These are phyloP conservation scores for Ricinus communis DNA, from an alignment of 345 rosid genomes.

Conservation along the genomic window DNA sequence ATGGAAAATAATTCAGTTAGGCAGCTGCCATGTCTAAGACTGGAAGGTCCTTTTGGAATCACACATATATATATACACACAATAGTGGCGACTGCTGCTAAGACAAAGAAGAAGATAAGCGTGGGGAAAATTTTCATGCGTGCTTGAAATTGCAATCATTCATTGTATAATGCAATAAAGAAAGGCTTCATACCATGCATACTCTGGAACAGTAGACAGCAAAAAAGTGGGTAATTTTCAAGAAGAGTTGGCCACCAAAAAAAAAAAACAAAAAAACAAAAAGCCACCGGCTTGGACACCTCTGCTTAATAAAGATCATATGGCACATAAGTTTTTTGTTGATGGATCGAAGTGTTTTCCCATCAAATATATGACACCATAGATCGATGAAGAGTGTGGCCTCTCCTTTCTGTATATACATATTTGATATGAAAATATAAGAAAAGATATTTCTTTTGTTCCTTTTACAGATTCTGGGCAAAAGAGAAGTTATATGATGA, in stretches of 20 bases:
- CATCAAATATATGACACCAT: too few relatives aligned
- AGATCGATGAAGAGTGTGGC: too few relatives aligned
- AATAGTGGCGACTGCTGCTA: neutral
- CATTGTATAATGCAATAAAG: constrained; percentile 7
- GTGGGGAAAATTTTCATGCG: constrained; percentile 27
- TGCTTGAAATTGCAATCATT: constrained; percentile 20
- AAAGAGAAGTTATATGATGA: too few relatives aligned
- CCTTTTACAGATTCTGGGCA: too few relatives aligned
- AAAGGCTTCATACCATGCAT: constrained; percentile 23
- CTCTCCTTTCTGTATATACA: too few relatives aligned
- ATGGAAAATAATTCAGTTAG: neutral
- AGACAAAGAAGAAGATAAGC: constrained; percentile 24
- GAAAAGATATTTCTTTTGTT: too few relatives aligned
- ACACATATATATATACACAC: neutral
- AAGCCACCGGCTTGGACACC: neutral
- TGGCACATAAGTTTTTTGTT: neutral
- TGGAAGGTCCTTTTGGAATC: constrained; percentile 22
- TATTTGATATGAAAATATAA: too few relatives aligned
- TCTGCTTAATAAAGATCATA: neutral
- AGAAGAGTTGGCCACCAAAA: neutral
- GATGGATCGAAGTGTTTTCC: too few relatives aligned
- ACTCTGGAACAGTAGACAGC: constrained; percentile 15
- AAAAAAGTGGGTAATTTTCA: neutral
- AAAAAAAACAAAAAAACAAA: too few relatives aligned
- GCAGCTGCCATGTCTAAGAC: constrained; percentile 1